Evolutionary conservation across 2,329 filamentous ascomycete genomes (phyloP), one percentile per base, ranked within the genome.

Genomic region (Aspergillus unguis): DNA sequence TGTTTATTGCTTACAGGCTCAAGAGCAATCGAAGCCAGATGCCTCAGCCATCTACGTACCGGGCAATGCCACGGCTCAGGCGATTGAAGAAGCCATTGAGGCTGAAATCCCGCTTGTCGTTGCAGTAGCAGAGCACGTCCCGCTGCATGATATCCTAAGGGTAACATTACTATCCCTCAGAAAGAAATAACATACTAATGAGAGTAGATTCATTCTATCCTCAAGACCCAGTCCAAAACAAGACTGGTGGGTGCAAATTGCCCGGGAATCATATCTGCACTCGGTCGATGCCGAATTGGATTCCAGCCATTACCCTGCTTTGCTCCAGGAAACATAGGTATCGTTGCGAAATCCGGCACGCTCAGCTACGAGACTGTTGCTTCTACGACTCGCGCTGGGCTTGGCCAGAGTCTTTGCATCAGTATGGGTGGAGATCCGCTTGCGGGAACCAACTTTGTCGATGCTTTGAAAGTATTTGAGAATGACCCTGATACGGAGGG

Each of bases 11-110:
- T 33, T 17, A 23, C 47, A 83, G 78, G 88, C 88, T 5, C 84
- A 87, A 73, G 81, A 86, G 59, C 76, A 81, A 60, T 73, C 90
- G 35, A 88, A 85, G 61, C 88, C 88, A 2, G 84, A 91, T 71
- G 88, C 87, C 4, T 90, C 88, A 1, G 87, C 85, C 4, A 87
- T 92, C 51, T 92, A 90, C 60, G 88, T 92, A 2, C 85, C 88
- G 1, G 87, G 88, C n/a, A 81, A 85, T 54, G 83, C 87, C 58
- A 88, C 88, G 1, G 79, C 85, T 0, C 77, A 77, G 27, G 88
- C 88, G 0, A 91, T 92, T 61, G 85, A 89, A 67, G 87, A 92
- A 67, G 88, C 88, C 1, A 88, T 91, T 48, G 87, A 86, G 68
- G 87, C 87, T 0, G 87, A 92, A 64, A 85, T 92, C 0, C 86